A percentile compares a stretch with the other conserved stretches of the same genome.
Evolutionary conservation across 163 green algal genomes (phyloP).

Genomic region (Chlorella variabilis): DNA sequence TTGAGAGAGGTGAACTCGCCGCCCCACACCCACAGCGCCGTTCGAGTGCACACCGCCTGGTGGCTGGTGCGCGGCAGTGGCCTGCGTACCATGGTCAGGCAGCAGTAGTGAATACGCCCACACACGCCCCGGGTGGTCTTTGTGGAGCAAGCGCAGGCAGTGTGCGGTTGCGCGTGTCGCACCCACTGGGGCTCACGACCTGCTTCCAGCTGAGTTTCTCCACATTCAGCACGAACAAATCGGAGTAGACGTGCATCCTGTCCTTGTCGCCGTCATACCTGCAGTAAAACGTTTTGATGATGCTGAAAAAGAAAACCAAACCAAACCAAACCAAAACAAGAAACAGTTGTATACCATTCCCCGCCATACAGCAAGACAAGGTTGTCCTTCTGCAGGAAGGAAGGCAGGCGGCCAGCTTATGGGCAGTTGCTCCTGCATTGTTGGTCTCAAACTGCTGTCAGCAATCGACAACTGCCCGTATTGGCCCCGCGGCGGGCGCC

Average conservation of each 20-base stretch:
- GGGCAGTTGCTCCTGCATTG: too few species aligned
- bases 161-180: too few species aligned
- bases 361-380: conserved; percentile 92
- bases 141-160: too few species aligned
- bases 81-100: conserved; percentile 44
- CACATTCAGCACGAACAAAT: conserved; percentile 60
- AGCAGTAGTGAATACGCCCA: not conserved
- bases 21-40: conserved; percentile 92
- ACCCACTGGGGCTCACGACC: conserved; percentile 52
- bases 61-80: conserved; percentile 85
- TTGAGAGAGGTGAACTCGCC: conserved; percentile 97
- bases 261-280: conserved; percentile 77
- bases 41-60: conserved; percentile 81
- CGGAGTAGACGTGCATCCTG: conserved; percentile 84
- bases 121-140: too few species aligned
- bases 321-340: too few species aligned
- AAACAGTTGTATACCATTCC: too few species aligned
- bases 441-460: not conserved
- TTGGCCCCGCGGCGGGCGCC: not conserved
- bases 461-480: too few species aligned
- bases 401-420: too few species aligned
- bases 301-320: too few species aligned
- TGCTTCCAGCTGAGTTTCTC: conserved; percentile 54
- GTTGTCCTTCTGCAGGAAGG: conserved; percentile 60
- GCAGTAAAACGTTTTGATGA: too few species aligned